These are phyloP conservation scores for Corynascus novoguineensis DNA, from an alignment of 495 filamentous ascomycete species.

Conservation along the genomic window DNA sequence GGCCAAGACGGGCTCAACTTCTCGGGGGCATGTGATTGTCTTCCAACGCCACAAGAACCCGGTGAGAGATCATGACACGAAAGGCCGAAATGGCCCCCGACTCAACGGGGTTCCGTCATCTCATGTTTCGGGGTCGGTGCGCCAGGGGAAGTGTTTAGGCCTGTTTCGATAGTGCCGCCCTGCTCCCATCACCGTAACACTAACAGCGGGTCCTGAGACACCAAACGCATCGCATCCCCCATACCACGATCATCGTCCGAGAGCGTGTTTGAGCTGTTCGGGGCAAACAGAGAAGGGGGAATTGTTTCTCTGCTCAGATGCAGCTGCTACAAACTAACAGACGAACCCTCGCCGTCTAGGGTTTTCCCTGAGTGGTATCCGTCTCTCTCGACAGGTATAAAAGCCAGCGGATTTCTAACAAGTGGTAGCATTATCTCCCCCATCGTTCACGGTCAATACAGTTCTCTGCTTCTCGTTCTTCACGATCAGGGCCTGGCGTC, in stretches of 20 bases:
- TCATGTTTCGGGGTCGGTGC: background rate
- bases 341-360: background rate
- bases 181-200: background rate
- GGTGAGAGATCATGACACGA: too few relatives aligned
- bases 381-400: background rate
- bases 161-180: background rate
- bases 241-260: background rate
- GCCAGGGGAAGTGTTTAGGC: background rate
- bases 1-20: too few relatives aligned
- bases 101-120: background rate
- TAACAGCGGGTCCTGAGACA: conserved; percentile 12
- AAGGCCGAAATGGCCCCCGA: too few relatives aligned
- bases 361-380: background rate
- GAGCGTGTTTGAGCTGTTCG: background rate
- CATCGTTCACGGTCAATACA: background rate
- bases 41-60: too few relatives aligned
- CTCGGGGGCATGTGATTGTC: too few relatives aligned
- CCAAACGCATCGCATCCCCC: conserved; percentile 5
- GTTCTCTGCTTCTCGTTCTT: background rate
- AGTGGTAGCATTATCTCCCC: background rate
- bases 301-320: background rate
- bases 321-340: background rate
- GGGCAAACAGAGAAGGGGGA: background rate
- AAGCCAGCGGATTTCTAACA: background rate
- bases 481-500: conserved; percentile 12